Conservation (phyloP, 108 stramenopile genomes). For the Fragilariopsis cylindrus region DNA sequence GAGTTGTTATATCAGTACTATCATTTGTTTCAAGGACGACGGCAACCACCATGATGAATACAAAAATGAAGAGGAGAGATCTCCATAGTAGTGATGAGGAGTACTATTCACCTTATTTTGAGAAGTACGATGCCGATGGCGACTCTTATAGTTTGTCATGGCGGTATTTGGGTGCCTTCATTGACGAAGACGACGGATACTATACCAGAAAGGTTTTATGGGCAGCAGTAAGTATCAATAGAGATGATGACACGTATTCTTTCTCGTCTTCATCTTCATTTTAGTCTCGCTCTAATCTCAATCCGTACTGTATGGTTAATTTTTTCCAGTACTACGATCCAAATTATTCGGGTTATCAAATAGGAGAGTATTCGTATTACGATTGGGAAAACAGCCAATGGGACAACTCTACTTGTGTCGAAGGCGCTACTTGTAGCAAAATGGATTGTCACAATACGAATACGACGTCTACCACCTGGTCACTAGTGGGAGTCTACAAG, state of each 20-base stretch:
- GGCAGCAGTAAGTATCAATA: conserved; percentile 21
- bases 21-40: too few relatives aligned
- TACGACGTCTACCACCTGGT: conserved; percentile 18
- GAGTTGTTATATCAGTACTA: too few relatives aligned
- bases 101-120: too few relatives aligned
- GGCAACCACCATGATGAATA: too few relatives aligned
- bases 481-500: conserved; percentile 47
- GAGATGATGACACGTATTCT: too few relatives aligned
- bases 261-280: too few relatives aligned
- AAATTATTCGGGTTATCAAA: neutral
- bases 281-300: too few relatives aligned
- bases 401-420: neutral
- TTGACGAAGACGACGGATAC: conserved; percentile 36
- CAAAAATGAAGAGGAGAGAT: too few relatives aligned
- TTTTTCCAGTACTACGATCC: neutral
- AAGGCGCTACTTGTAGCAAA: conserved; percentile 26
- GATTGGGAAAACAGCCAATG: neutral
- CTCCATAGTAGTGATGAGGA: too few relatives aligned
- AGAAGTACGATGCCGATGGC: neutral
- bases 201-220: conserved; percentile 41
- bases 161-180: conserved; percentile 49
- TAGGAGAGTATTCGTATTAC: neutral
- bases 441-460: conserved; percentile 51
- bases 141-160: conserved; percentile 48
- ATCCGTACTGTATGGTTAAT: too few relatives aligned